Evolutionary conservation across 2,329 filamentous ascomycete genomes (phyloP).

Genomic region (Blumeria hordei): DNA sequence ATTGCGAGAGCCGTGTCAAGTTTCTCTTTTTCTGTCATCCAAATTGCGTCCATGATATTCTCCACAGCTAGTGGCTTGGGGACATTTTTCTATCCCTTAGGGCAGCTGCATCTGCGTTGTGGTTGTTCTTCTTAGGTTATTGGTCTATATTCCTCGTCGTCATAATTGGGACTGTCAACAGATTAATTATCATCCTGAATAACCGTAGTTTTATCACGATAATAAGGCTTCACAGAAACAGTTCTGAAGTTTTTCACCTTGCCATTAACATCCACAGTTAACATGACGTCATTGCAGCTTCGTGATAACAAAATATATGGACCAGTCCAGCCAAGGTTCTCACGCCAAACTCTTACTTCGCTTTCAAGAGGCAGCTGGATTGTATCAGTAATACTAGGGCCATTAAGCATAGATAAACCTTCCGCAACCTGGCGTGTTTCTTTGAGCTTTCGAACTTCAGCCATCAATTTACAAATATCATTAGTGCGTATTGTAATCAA

Average conservation of each 20-base stretch:
- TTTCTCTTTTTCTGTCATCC: background rate
- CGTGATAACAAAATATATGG: background rate
- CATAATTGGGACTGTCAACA: background rate
- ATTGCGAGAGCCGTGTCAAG: background rate
- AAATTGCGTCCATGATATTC: background rate
- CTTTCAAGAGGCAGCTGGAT: slow-evolving; percentile 1
- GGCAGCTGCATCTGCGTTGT: background rate
- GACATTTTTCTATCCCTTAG: background rate
- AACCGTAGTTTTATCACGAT: background rate
- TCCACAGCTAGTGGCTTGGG: background rate
- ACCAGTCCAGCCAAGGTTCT: background rate
- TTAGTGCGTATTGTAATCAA: background rate
- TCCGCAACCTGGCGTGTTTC: slow-evolving; percentile 1
- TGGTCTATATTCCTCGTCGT: background rate
- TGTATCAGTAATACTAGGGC: background rate
- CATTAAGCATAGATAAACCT: background rate
- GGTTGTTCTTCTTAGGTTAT: background rate
- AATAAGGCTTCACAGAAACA: background rate
- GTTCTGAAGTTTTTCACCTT: background rate
- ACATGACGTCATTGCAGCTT: background rate
- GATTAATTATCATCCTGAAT: background rate
- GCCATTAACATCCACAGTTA: background rate
- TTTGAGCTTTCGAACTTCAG: slow-evolving; percentile 1
- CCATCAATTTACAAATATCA: slow-evolving; percentile 2
- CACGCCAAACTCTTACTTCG: slow-evolving; percentile 1